These are phyloP conservation scores for Drosera capensis DNA, from an alignment of 148 eudicot species.

Conservation along the genomic window DNA sequence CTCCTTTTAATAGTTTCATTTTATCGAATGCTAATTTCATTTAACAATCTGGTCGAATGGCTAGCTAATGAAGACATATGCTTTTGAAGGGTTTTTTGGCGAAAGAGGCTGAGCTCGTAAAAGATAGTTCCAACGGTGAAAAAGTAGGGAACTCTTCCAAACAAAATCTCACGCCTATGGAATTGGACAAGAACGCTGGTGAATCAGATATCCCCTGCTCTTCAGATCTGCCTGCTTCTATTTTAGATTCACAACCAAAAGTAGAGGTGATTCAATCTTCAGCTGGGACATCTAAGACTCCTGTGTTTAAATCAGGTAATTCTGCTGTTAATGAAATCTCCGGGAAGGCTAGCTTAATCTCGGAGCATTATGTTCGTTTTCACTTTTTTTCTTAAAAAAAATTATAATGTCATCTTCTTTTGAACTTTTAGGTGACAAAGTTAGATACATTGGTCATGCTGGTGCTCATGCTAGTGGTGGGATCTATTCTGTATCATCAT, in stretches of 20 bases:
- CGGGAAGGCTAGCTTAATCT: not conserved
- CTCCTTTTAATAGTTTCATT: no score
- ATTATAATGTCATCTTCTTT: slow-evolving; percentile 5
- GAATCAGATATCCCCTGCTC: slow-evolving; percentile 35
- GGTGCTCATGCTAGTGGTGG: no score
- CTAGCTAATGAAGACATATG: not conserved
- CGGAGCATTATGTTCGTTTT: not conserved
- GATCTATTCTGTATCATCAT: slow-evolving; percentile 29
- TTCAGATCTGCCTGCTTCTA: slow-evolving; percentile 22
- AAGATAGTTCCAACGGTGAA: slow-evolving; percentile 40
- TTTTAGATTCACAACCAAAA: slow-evolving; percentile 35
- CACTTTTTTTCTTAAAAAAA: not conserved
- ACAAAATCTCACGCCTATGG: slow-evolving; percentile 33
- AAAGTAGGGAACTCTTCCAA: slow-evolving; percentile 27
- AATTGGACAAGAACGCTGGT: slow-evolving; percentile 27
- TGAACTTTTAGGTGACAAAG: slow-evolving; percentile 55
- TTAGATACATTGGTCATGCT: slow-evolving; percentile 43
- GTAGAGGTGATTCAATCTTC: slow-evolving; percentile 30
- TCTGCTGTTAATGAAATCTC: slow-evolving; percentile 1
- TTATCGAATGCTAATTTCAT: no score
- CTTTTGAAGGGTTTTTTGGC: slow-evolving; percentile 39
- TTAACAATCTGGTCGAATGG: no score
- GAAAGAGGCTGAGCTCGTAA: slow-evolving; percentile 57
- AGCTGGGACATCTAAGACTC: slow-evolving; percentile 37
- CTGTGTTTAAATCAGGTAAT: slow-evolving; percentile 44